Percentiles rank a stretch among this genome's conserved stretches.
Evolutionary conservation across 208 protist species (phyloP).

Genomic region (Trypanosoma caninum): DNA sequence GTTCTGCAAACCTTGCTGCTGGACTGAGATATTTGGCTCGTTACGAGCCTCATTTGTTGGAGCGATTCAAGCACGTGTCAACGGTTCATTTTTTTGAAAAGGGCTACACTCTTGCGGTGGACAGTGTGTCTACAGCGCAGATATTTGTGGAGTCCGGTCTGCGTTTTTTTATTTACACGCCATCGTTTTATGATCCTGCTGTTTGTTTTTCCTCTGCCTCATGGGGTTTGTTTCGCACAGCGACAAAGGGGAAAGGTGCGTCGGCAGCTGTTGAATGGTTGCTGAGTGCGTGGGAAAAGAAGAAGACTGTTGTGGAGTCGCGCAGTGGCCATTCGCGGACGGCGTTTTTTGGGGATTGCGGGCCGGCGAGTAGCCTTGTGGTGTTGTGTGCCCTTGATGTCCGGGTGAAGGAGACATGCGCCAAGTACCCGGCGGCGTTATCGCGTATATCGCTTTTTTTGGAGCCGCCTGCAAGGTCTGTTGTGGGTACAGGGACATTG

Average conservation of each 20-base stretch:
- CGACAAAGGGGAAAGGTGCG: neutral
- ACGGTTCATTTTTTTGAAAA: slow-evolving; percentile 32
- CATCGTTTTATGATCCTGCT: slow-evolving; percentile 25
- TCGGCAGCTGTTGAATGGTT: slow-evolving; percentile 22
- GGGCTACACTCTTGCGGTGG: slow-evolving; percentile 28
- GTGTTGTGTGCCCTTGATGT: slow-evolving; percentile 22
- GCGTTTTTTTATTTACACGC: slow-evolving; percentile 18
- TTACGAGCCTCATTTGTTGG: neutral
- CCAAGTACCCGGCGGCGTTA: slow-evolving; percentile 6
- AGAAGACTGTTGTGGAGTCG: slow-evolving; percentile 27
- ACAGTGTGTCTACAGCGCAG: slow-evolving; percentile 12
- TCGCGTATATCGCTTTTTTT: slow-evolving; percentile 4
- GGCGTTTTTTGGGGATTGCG: slow-evolving; percentile 23
- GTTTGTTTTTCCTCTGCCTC: slow-evolving; percentile 12
- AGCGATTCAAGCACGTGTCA: slow-evolving; percentile 8
- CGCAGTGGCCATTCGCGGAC: neutral
- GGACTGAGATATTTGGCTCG: slow-evolving; percentile 6
- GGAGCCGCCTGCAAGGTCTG: neutral
- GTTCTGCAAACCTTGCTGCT: slow-evolving; percentile 14
- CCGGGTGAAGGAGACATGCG: slow-evolving; percentile 7
- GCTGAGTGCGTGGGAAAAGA: slow-evolving; percentile 19
- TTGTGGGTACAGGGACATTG: neutral
- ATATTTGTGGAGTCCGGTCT: slow-evolving; percentile 13
- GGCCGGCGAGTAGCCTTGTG: slow-evolving; percentile 21
- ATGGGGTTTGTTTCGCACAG: slow-evolving; percentile 23